Base-by-base conservation (phyloP, 257 asterid species). In the Primulina eburnea region DNA sequence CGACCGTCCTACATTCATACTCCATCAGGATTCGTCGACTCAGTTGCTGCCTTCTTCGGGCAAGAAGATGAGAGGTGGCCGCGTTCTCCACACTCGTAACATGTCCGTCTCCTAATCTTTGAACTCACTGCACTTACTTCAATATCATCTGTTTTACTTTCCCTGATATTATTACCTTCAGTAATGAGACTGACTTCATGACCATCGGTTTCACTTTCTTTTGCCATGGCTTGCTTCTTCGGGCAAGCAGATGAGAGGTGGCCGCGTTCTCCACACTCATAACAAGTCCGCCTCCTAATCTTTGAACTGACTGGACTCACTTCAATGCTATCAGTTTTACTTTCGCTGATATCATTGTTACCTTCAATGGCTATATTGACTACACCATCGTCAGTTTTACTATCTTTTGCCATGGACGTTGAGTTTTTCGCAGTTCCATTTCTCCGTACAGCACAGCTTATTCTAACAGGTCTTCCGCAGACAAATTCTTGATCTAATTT, bases 51-150 rank as follows among this genome's bases (percentile, higher is more conserved):
- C 66, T 60, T 82, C 71, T 87, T 88, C 20, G 95, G 95, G 80
- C 98, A 92, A 67, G 88, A 71, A 1, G 96, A 89, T 6, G 92
- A 87, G 65, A 89, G 86, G 68, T 93, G 99, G 28, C 96, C 99
- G 1, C 81, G 80, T 73, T 89, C 96, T 50, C 96, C 96, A 60
- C 99, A 89, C 75, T 85, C 95, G 6, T 89, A 91, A 71, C 53
- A 43, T 3, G 53, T 43, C 53, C 53, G 53, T 6, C 53, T 43
- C 53, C 53, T 43, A 43, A 43, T 43, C 53, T 43, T 43, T 43
- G 53, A 43, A 43, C 53, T 43, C 53, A 43, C n/a, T 43, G 53
- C 53, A 43, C 53, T 43, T 12, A 5, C 53, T 12, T 43, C 53
- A 11, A 0, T 4, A 5, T 12, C n/a, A 0, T 43, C 53, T 43